These are phyloP conservation scores for Taphrina pruni DNA, from an alignment of 1,139 yeast genomes.

Conservation along the genomic window DNA sequence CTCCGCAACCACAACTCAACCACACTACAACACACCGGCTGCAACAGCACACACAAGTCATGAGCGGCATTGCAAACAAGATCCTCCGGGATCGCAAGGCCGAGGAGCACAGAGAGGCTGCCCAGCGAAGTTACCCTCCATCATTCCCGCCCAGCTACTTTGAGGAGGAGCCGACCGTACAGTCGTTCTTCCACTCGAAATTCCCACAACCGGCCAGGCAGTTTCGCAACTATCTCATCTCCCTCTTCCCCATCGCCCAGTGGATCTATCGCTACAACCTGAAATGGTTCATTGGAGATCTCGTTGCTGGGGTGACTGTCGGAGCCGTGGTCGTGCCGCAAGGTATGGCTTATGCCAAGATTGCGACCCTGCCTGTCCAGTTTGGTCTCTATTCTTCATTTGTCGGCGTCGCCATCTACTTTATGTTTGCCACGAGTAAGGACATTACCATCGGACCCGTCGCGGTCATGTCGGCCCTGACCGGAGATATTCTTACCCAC, in stretches of 20 bases:
- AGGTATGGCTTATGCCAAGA: constrained; percentile 90
- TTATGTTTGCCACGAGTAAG: constrained; percentile 91
- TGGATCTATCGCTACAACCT: constrained; percentile 87
- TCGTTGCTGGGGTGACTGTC: constrained; percentile 90
- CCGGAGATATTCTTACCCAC: constrained; percentile 66
- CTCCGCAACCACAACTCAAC: not conserved
- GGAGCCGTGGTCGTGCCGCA: constrained; percentile 95
- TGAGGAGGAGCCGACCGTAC: constrained; percentile 37
- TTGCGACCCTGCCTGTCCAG: constrained; percentile 81
- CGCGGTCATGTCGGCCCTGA: constrained; percentile 92
- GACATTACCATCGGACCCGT: constrained; percentile 97
- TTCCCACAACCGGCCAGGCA: constrained; percentile 45
- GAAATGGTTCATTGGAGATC: constrained; percentile 79
- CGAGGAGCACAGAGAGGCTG: constrained; percentile 22
- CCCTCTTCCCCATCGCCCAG: constrained; percentile 75
- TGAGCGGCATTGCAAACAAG: constrained; percentile 26
- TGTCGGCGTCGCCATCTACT: constrained; percentile 86
- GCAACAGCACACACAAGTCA: not conserved
- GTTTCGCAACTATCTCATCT: constrained; percentile 58
- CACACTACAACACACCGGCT: not conserved
- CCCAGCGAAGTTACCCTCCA: constrained; percentile 21
- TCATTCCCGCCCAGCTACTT: constrained; percentile 30
- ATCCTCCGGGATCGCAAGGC: constrained; percentile 26
- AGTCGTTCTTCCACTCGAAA: constrained; percentile 20
- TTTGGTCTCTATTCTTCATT: constrained; percentile 91